Evolutionary conservation across 2,329 filamentous ascomycete genomes (phyloP).

Genomic region (Lasiodiplodia theobromae): DNA sequence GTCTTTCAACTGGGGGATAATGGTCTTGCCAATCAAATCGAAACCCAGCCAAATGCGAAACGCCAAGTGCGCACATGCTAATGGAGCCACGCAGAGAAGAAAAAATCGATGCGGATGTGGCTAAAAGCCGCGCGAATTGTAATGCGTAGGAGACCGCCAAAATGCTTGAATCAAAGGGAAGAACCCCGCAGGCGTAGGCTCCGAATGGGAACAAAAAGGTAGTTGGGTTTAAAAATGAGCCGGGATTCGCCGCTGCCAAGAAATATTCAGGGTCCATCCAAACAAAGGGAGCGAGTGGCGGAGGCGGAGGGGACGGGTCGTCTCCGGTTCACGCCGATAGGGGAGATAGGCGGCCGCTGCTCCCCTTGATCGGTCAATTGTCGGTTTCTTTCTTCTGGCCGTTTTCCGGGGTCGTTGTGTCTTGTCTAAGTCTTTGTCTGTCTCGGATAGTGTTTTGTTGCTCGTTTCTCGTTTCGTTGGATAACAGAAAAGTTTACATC

Average conservation of each 20-base stretch:
- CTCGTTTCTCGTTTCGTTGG: neutral
- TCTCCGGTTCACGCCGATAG: conserved; percentile 19
- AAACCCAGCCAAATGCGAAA: conserved; percentile 5
- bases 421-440: neutral
- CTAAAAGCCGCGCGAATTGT: neutral
- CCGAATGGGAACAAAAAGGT: neutral
- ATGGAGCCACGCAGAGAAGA: neutral
- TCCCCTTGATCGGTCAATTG: conserved; percentile 3
- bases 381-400: neutral
- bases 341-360: conserved; percentile 9
- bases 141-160: neutral
- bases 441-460: neutral
- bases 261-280: conserved; percentile 13
- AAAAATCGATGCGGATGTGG: neutral
- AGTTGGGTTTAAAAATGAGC: neutral
- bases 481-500: conserved; percentile 34
- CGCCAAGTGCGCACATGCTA: conserved; percentile 14
- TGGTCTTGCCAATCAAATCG: neutral
- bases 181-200: too few species aligned
- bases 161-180: neutral
- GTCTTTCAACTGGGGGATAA: neutral
- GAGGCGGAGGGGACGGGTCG: neutral
- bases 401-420: neutral
- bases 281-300: neutral
- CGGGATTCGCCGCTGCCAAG: neutral